These are phyloP conservation scores for Trichoderma brevicompactum DNA, from an alignment of 2,329 filamentous ascomycete species.

Conservation along the genomic window DNA sequence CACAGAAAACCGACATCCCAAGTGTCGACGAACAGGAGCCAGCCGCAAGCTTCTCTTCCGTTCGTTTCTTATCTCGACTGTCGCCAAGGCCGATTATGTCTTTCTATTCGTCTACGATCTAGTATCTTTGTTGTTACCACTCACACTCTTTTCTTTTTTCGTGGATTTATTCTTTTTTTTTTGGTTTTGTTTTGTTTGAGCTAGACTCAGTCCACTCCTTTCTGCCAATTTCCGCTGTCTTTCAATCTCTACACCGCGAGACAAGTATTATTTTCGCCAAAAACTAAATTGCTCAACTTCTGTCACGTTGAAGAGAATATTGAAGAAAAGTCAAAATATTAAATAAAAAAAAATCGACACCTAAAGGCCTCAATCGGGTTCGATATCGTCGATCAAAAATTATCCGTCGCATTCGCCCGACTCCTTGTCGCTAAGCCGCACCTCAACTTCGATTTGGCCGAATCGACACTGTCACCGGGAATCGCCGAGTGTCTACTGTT, in stretches of 20 bases:
- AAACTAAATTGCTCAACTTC: neutral
- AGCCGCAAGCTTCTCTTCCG: constrained; percentile 8
- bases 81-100: constrained; percentile 43
- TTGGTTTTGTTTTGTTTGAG: constrained; percentile 41
- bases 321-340: neutral
- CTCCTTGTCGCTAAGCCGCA: neutral
- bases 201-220: constrained; percentile 57
- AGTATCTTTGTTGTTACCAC: constrained; percentile 30
- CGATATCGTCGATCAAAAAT: neutral
- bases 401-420: neutral
- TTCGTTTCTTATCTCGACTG: constrained; percentile 25
- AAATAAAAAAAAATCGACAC: neutral
- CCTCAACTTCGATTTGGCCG: neutral
- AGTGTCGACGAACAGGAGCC: constrained; percentile 17
- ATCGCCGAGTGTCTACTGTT: neutral
- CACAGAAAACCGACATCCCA: neutral
- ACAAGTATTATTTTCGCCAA: constrained; percentile 9
- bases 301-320: neutral
- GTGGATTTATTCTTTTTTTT: constrained; percentile 33
- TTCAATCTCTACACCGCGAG: constrained; percentile 14
- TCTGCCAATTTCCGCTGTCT: constrained; percentile 33
- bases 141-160: constrained; percentile 35
- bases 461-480: neutral
- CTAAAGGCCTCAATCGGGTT: neutral
- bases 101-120: constrained; percentile 38